Evolutionary conservation across 306 rosid genomes (phyloP).

Genomic region (Clitoria ternatea): DNA sequence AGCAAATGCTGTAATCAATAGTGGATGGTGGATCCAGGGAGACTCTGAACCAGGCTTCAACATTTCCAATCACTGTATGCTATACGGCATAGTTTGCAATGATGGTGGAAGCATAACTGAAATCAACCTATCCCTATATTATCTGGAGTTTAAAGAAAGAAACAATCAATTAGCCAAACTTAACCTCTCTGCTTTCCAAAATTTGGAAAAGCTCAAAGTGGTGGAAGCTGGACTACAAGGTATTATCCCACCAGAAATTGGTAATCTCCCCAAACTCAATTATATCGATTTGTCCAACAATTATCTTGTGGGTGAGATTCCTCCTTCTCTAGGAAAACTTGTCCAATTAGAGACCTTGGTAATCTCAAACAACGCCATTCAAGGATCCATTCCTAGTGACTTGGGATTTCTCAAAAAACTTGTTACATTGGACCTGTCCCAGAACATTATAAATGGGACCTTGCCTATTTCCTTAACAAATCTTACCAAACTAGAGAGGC

Average conservation of each 20-base stretch:
- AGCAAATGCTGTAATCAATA: neutral
- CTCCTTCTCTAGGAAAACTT: neutral
- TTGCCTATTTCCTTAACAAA: neutral
- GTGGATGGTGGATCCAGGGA: neutral
- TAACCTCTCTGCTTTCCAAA: neutral
- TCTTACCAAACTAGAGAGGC: neutral
- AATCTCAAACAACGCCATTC: neutral
- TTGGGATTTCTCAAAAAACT: neutral
- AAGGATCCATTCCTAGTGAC: neutral
- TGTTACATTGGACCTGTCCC: neutral
- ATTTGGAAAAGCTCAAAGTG: neutral
- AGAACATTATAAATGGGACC: neutral
- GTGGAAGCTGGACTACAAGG: accelerated
- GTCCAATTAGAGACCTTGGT: neutral
- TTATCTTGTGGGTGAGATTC: neutral
- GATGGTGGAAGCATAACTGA: neutral
- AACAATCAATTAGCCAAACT: neutral
- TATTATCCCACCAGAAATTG: neutral
- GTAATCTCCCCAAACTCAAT: neutral
- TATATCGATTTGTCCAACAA: neutral
- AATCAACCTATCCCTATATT: neutral
- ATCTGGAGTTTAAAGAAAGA: neutral
- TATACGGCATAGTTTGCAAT: neutral
- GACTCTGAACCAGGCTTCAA: no score
- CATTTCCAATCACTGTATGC: neutral